Evolutionary conservation across 441 rosid species (phyloP).

Genomic region (Raphanus hybrid): DNA sequence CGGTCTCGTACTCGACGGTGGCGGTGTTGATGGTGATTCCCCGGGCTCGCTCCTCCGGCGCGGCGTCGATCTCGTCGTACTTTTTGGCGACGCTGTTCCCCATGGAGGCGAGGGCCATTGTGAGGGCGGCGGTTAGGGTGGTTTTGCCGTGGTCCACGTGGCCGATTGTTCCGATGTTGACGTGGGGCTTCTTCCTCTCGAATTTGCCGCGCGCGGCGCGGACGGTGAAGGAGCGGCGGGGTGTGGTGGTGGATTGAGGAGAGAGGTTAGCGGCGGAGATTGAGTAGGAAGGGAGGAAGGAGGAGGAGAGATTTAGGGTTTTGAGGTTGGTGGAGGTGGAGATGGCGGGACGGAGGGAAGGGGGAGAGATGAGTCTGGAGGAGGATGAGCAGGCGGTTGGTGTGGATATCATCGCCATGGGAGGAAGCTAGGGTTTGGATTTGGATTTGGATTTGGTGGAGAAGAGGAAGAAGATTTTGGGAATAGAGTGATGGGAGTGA

Average conservation of each 20-base stretch:
- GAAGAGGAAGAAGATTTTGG: slow-evolving; percentile 30
- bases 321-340: slow-evolving; percentile 40
- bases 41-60: slow-evolving; percentile 97
- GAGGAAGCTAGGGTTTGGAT: slow-evolving; percentile 21
- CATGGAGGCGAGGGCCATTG: slow-evolving; percentile 88
- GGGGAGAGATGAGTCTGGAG: slow-evolving; percentile 37
- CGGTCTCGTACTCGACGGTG: slow-evolving; percentile 92
- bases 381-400: slow-evolving; percentile 3
- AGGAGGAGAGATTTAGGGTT: slow-evolving; percentile 45
- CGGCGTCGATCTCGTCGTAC: slow-evolving; percentile 97
- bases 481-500: slow-evolving; percentile 26
- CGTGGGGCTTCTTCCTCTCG: slow-evolving; percentile 95
- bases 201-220: slow-evolving; percentile 94
- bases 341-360: slow-evolving; percentile 41
- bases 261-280: neutral
- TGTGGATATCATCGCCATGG: slow-evolving; percentile 42
- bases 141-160: slow-evolving; percentile 99
- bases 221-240: slow-evolving; percentile 58
- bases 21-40: slow-evolving; percentile 99
- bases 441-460: slow-evolving; percentile 5
- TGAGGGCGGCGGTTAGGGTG: slow-evolving; percentile 92
- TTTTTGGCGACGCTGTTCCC: slow-evolving; percentile 84
- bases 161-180: slow-evolving; percentile 96
- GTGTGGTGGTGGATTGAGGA: slow-evolving; percentile 27
- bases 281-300: slow-evolving; percentile 54